phyloP scores from a whole-genome alignment of 2,329 filamentous ascomycete genomes.

The Didymella lethalis region DNA sequence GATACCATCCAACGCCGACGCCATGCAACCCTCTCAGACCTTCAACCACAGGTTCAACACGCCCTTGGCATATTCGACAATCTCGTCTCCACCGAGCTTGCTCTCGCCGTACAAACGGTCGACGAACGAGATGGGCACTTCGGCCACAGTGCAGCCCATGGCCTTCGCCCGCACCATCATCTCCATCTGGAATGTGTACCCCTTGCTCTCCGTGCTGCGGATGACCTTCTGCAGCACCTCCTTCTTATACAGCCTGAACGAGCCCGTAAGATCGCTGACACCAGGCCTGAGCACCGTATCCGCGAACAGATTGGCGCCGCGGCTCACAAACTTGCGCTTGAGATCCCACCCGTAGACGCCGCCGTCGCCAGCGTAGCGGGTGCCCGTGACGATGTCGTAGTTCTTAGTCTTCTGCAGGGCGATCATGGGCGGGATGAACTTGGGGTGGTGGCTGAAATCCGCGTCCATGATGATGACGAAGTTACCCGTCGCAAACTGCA shows the following conservation, averaged over 20 bases:
- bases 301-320: constrained; percentile 93
- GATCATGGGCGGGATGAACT: constrained; percentile 97
- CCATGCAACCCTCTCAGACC: constrained; percentile 49
- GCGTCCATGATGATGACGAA: constrained; percentile 99
- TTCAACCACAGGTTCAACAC: constrained; percentile 60
- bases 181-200: constrained; percentile 99
- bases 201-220: constrained; percentile 88
- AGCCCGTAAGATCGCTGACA: constrained; percentile 94
- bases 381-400: constrained; percentile 97
- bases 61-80: constrained; percentile 89
- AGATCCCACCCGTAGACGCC: constrained; percentile 98
- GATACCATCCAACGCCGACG: constrained; percentile 39
- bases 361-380: constrained; percentile 83
- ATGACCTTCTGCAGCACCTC: constrained; percentile 89
- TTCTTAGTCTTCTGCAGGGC: constrained; percentile 76
- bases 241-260: constrained; percentile 94
- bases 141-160: constrained; percentile 91
- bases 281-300: constrained; percentile 93
- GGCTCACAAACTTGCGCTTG: constrained; percentile 76
- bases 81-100: constrained; percentile 94
- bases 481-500: constrained; percentile 90
- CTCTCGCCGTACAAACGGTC: constrained; percentile 94
- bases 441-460: constrained; percentile 98
- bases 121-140: constrained; percentile 93
- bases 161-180: constrained; percentile 98